Base-by-base conservation (phyloP, 176 grass and related monocot genomes). In the Tillandsia fasciculata region DNA sequence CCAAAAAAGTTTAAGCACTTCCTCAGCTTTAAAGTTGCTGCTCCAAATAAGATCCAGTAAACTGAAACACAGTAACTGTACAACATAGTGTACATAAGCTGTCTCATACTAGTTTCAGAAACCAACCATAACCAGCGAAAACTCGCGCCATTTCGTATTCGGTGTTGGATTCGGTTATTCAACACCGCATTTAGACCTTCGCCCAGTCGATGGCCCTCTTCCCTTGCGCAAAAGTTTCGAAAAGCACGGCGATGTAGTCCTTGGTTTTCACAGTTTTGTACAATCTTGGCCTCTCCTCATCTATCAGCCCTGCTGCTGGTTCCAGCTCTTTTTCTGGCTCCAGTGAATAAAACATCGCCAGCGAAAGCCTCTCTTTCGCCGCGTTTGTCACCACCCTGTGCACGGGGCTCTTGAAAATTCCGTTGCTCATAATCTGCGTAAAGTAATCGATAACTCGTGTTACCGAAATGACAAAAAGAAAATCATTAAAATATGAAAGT, bases 371-470 rank as follows among this genome's bases (percentile, higher is more conserved):
- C 23, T 84, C 82, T 10, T 64, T 76, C 51, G 70, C n/a, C 0
- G 50, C 2, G 14, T 87, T 95, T 0, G 81, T 82, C 69, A 76
- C 50, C 0, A 71, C 91, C 24, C 87, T 74, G 22, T 95, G 91
- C 66, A 84, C 49, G 0, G 80, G 79, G 74, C 80, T 88, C 70
- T 14, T 75, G 70, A 82, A 77, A 9, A 17, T 75, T 15, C 64
- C 83, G 15, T 95, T 95, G 50, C 27, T 90, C 69, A 95, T 52
- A 13, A 95, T 78, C 90, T 95, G 77, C 71, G 29, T 33, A 8
- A 26, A 66, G 48, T 7, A 42, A 7, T 7, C 33, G 7, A 42
- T 0, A 42, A 42, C 33, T 7, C 5, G 33, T 42, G 33, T 42
- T 42, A 42, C 33, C 33, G 33, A 64, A 9, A 27, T 64, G 42